Conservation (phyloP, 2,329 filamentous ascomycete species). For the Fusarium globosum region DNA sequence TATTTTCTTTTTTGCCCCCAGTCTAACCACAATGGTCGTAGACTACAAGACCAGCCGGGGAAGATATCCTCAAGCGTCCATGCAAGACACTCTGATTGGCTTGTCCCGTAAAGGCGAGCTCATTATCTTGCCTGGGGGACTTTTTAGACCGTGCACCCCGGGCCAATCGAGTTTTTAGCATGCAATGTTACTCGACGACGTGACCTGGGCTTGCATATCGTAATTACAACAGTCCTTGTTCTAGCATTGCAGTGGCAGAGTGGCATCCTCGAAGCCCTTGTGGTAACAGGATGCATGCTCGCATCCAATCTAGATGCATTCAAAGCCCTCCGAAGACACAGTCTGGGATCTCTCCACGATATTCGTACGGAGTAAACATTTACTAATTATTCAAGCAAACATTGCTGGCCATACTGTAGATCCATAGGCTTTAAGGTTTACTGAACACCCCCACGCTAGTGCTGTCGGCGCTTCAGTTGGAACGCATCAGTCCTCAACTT, state of each 20-base stretch:
- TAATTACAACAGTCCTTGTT: constrained; percentile 41
- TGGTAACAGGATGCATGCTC: constrained; percentile 2
- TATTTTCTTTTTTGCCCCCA: constrained; percentile 11
- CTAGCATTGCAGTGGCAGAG: constrained; percentile 2
- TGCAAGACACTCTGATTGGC: constrained; percentile 23
- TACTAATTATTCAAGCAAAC: neutral
- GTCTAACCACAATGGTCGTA: constrained; percentile 6
- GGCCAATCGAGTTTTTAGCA: constrained; percentile 7
- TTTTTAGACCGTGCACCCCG: constrained; percentile 18
- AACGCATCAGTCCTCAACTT: constrained; percentile 7
- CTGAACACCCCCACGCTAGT: constrained; percentile 4
- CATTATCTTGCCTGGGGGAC: constrained; percentile 3
- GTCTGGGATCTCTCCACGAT: neutral
- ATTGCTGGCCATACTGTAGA: neutral
- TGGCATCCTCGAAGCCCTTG: constrained; percentile 3
- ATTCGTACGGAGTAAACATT: neutral
- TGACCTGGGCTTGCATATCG: constrained; percentile 43
- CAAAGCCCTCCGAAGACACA: constrained; percentile 1
- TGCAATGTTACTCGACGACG: constrained; percentile 35
- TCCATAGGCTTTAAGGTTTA: neutral
- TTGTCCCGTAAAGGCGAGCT: neutral
- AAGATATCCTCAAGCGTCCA: constrained; percentile 29
- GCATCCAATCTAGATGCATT: constrained; percentile 18
- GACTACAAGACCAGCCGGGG: constrained; percentile 15
- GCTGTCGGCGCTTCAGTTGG: constrained; percentile 33